Evolutionary conservation across 768 basidiomycete species (phyloP), one percentile per base, ranked within the genome.

Genomic region (Podaxis carcinomalis): DNA sequence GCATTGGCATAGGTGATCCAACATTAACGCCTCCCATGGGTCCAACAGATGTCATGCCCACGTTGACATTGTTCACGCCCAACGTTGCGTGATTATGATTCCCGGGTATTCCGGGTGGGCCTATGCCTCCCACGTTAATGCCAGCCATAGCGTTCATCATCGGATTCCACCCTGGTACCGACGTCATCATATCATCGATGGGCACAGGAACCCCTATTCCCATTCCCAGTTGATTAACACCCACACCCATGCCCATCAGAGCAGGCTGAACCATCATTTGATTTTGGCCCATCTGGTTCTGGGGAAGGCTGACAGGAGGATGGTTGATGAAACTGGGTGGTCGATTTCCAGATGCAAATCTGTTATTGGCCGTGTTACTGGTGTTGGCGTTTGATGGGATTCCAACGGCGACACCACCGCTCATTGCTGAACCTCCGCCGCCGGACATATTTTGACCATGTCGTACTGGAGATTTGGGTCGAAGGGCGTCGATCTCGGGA

Each of bases 381-480:
- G 50, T 37, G 39, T 59, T 52, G 57, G 44, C 28, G 32, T 40
- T 47, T 13, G 39, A 25, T 9, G 51, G 57, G 14, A 60, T 51
- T 35, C 55, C 59, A 35, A 60, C 42, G 55, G 58, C 54, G 56
- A 66, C 54, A 37, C 62, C 61, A 63, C 44, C 61, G 37, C 57
- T 56, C 61, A 59, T 55, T 1, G 49, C 60, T 54, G 49, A 42
- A 40, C 61, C 57, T 36, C 61, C 37, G 32, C 64, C 64, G 21
- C 62, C 32, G 23, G 62, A 57, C 50, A 51, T 56, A 16, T 59
- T 46, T 57, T 57, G 57, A 10, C 63, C 61, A 11, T 59, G 59
- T 11, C 65, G 42, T 21, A 87, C 77, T 7, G 94, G 93, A 1
- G 92, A 94, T 70, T 95, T 95, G 0, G 93, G 93, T 16, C 93